Evolutionary conservation across 2,329 filamentous ascomycete species (phyloP), one percentile per base, ranked within the genome.

Genomic region (Xylogone sp.): DNA sequence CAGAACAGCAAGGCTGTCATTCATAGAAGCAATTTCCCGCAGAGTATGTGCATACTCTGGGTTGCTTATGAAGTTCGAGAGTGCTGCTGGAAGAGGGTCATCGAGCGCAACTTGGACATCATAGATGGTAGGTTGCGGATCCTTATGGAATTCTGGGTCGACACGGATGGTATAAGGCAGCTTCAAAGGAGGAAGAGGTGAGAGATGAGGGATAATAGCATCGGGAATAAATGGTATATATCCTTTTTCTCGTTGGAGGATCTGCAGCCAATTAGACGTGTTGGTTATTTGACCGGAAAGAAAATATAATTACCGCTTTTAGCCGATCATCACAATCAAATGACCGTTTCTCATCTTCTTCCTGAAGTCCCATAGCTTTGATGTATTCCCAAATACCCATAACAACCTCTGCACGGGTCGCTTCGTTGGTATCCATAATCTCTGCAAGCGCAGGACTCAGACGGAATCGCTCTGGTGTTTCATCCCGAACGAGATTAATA

Each of bases 331-430:
- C 93, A 65, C 94, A 97, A 39, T 89, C 86, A 61, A 99, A 93
- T 54, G 88, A 88, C 55, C 94, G 83, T 74, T 94, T 94, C 67
- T 99, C 94, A 54, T 97, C 93, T 58, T 96, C 92, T 66, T 97
- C 93, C 68, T 96, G 90, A 45, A 99, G 75, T 18, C 86, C 85
- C 76, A 89, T 88, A 19, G 88, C 78, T 60, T 90, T 86, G 59
- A 96, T 88, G 64, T 99, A 99, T 66, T 97, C 92, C 90, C 92
- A 99, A 27, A 99, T 81, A 13, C 88, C 92, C 77, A 95, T 89
- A 22, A 96, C 84, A 6, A 92, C 87, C 56, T 94, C 91, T 39
- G 90, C 87, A 24, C 91, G 86, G 22, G 94, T 93, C 47, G 90
- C 93, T 69, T 96, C 90, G 46, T 84, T 79, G 63, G 89, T 88